Base-by-base conservation (phyloP, 73 alveolate genomes). In the Paramecium tetraurelia region DNA sequence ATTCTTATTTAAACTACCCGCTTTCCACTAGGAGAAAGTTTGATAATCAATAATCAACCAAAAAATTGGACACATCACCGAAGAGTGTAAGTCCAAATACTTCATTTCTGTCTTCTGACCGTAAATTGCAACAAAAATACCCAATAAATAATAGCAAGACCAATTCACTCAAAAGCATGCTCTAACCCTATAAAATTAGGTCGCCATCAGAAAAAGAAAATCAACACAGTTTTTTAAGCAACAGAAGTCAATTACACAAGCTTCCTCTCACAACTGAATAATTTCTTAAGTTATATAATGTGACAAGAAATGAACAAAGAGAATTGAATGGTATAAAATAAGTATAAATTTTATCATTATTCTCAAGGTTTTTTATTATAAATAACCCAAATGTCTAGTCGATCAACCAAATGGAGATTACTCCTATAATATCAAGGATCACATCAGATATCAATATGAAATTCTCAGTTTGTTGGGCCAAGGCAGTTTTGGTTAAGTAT, bases 401-500 rank as follows among this genome's bases (percentile, higher is more conserved):
- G 87, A 75, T 7, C 21, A 35, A 35, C 87, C 95, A 69, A 95
- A 96, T 59, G 99, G 99, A 24, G 99, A 98, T 70, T 98, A 98
- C 76, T 84, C 87, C 20, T 85, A 93, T 27, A 94, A 92, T 33
- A 86, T 86, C 48, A 97, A 97, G 68, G 98, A 97, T 69, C 99
- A 98, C 92, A 94, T 98, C 36, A 93, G 93, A 76, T 98, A 95
- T 92, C 83, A 99, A 89, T 98, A 97, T 95, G 99, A 98, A 93
- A 93, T 98, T 59, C 50, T 96, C 21, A 93, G 93, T 29, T 36
- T 95, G 48, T 94, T 97, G n/a, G 99, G 99, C 5, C 90, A 94
- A 72, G 99, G 99, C 0, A 93, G 99, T 8, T 98, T 97, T 92
- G 99, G 99, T n/a, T 97, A 97, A 85, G 99, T 98, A 5, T 85